Evolutionary conservation across 176 grass and related monocot genomes (phyloP).

Genomic region (Oryza brachyantha): DNA sequence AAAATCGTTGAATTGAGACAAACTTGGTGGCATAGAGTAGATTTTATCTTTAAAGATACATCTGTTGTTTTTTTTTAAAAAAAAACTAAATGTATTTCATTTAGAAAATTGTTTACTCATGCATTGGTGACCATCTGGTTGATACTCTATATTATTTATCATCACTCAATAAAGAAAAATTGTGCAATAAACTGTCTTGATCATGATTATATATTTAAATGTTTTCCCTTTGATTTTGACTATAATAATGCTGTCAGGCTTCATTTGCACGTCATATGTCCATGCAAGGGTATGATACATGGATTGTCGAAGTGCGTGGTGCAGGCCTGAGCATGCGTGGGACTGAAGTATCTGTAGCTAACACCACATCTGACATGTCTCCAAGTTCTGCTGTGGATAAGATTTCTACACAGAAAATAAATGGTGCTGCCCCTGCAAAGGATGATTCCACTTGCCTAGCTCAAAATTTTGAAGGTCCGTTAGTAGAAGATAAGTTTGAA

Average conservation of each 20-base stretch:
- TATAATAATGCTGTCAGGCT: constrained; percentile 53
- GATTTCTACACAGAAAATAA: constrained; percentile 33
- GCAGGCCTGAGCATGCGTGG: constrained; percentile 68
- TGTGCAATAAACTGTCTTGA: neutral
- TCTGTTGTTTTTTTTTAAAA: neutral
- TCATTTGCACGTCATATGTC: constrained; percentile 99
- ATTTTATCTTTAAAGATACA: no score
- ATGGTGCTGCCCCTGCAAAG: constrained; percentile 18
- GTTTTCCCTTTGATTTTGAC: constrained; percentile 2
- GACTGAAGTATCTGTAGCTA: constrained; percentile 39
- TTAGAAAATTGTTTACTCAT: neutral
- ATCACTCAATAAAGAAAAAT: neutral
- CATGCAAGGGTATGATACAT: constrained; percentile 94
- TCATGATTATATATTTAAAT: constrained; percentile 8
- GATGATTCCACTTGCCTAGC: constrained; percentile 29
- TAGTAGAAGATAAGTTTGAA: constrained; percentile 42
- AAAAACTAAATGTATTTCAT: neutral
- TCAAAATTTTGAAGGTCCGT: constrained; percentile 40
- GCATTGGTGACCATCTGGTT: neutral
- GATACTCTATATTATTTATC: neutral
- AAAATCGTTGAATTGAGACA: no score
- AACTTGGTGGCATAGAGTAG: no score
- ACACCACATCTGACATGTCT: constrained; percentile 19
- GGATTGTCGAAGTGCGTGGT: constrained; percentile 93
- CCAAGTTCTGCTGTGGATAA: constrained; percentile 26